Conservation (phyloP, 352 stramenopile genomes). For the Globisporangium echinulatum region DNA sequence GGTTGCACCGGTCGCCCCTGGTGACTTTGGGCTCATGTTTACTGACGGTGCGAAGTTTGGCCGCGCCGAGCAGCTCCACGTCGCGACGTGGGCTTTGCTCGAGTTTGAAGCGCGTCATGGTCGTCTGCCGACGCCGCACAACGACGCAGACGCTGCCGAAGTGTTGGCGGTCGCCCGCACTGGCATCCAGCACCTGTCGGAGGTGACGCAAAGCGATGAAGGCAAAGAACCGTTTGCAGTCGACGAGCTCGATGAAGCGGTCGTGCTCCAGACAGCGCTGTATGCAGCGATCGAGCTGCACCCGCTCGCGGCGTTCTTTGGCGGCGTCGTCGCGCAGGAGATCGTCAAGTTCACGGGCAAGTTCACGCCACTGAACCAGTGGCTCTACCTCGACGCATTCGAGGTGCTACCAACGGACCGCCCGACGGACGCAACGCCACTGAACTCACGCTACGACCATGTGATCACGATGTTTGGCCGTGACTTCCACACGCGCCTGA, state of each 20-base stretch:
- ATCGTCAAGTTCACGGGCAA: constrained; percentile 88
- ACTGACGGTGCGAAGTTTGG: constrained; percentile 84
- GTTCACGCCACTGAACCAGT: constrained; percentile 81
- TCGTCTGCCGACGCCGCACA: constrained; percentile 54
- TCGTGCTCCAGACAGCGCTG: constrained; percentile 49
- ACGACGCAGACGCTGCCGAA: constrained; percentile 52
- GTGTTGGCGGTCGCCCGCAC: constrained; percentile 61
- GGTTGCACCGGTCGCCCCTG: constrained; percentile 51
- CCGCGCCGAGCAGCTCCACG: constrained; percentile 75
- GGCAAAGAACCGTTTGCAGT: constrained; percentile 51
- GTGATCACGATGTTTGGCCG: constrained; percentile 64
- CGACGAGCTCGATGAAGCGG: constrained; percentile 66
- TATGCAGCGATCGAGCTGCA: constrained; percentile 70
- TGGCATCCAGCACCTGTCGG: constrained; percentile 61
- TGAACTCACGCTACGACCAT: constrained; percentile 73
- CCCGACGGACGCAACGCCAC: constrained; percentile 43
- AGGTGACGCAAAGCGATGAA: constrained; percentile 31
- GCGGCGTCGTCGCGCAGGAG: constrained; percentile 76
- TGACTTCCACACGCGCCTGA: constrained; percentile 62
- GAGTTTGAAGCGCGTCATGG: constrained; percentile 75
- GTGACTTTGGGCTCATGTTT: constrained; percentile 80
- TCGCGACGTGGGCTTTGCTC: constrained; percentile 69
- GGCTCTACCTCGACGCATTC: constrained; percentile 79
- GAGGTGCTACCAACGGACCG: constrained; percentile 66
- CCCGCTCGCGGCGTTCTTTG: constrained; percentile 75